A percentile compares a stretch with the other conserved stretches of the same genome.
These are phyloP conservation scores for Oidiodendron maius DNA, from an alignment of 495 filamentous ascomycete genomes.

Conservation along the genomic window DNA sequence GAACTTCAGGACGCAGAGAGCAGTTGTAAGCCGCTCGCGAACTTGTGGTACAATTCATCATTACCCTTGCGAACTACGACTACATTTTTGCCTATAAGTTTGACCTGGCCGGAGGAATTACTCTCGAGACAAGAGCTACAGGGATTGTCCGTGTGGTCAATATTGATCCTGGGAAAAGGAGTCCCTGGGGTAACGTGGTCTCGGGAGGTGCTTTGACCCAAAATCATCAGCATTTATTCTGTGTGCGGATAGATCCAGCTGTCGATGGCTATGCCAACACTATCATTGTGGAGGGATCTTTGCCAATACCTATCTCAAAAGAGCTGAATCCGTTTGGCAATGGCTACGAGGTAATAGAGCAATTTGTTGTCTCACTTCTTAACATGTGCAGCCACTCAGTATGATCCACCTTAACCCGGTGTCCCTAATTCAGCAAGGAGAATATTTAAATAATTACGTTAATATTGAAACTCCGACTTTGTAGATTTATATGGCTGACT, in stretches of 20 bases:
- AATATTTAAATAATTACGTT: too few species aligned
- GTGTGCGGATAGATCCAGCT: constrained; percentile 77
- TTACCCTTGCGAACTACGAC: constrained; percentile 79
- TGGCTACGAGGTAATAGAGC: constrained; percentile 53
- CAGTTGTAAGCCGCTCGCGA: constrained; percentile 55
- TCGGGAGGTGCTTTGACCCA: constrained; percentile 75
- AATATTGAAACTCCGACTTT: too few species aligned
- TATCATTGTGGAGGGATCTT: constrained; percentile 62
- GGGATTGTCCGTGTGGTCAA: constrained; percentile 80
- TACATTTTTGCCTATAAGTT: constrained; percentile 81
- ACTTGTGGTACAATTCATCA: constrained; percentile 64
- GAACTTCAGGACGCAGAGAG: constrained; percentile 54
- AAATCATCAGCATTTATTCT: constrained; percentile 90
- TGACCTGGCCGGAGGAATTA: constrained; percentile 73
- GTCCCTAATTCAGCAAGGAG: too few species aligned
- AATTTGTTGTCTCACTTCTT: not conserved
- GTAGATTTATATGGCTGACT: too few species aligned
- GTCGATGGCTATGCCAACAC: constrained; percentile 71
- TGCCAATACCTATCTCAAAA: constrained; percentile 61
- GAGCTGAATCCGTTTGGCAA: constrained; percentile 73
- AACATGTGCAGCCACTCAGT: too few species aligned
- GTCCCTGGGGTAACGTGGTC: constrained; percentile 77
- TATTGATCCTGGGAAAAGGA: constrained; percentile 60
- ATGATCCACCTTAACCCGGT: too few species aligned
- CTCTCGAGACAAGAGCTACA: constrained; percentile 75